Conservation (phyloP, 108 stramenopile genomes). For the Mayamaea pseudoterrestris region DNA sequence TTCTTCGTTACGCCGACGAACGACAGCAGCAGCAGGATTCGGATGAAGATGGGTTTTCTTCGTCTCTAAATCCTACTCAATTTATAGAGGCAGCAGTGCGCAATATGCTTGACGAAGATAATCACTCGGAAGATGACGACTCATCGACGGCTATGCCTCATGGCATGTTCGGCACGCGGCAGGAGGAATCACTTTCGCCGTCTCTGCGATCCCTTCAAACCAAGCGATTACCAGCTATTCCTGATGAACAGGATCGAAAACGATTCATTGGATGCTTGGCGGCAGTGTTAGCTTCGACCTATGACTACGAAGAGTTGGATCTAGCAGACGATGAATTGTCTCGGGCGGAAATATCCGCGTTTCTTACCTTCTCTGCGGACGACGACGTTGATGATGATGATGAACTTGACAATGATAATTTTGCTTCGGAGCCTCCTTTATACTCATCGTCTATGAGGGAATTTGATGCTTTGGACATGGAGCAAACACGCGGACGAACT, state of each 20-base stretch:
- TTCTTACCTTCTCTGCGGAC: no score
- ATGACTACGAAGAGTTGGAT: slow-evolving; percentile 38
- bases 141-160: no score
- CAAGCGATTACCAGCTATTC: slow-evolving; percentile 23
- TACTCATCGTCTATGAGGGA: slow-evolving; percentile 1
- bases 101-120: no score
- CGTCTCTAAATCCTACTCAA: slow-evolving; percentile 1
- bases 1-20: no score
- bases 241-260: slow-evolving; percentile 40
- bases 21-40: no score
- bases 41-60: neutral
- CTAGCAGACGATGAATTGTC: slow-evolving; percentile 3
- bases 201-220: slow-evolving; percentile 14
- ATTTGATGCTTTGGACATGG: no score
- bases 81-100: no score
- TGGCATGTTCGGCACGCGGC: no score
- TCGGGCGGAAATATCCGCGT: slow-evolving; percentile 1
- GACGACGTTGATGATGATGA: slow-evolving; percentile 21
- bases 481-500: no score
- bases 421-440: neutral
- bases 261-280: slow-evolving; percentile 60
- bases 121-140: neutral
- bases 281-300: slow-evolving; percentile 52
- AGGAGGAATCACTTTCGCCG: neutral
- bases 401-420: slow-evolving; percentile 7